Percentiles rank a stretch among this genome's conserved stretches.
These are phyloP conservation scores for Colletotrichum liriopes DNA, from an alignment of 2,329 filamentous ascomycete species.

Conservation along the genomic window DNA sequence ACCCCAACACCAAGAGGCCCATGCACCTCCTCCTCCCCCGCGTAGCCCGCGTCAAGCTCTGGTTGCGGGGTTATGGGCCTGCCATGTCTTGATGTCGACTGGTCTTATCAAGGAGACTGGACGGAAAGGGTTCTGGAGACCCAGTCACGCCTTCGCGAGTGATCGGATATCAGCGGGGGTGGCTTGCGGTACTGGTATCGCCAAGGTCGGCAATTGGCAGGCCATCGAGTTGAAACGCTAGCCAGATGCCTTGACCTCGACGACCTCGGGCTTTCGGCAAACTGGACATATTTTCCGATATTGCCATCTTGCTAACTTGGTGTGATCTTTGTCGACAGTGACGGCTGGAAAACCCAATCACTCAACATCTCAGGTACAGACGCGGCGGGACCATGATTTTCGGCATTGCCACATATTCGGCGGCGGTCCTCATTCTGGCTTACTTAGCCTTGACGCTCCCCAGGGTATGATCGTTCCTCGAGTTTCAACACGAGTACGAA, in stretches of 20 bases:
- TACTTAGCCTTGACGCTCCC: constrained; percentile 50
- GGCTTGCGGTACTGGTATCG: constrained; percentile 31
- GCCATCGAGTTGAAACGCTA: constrained; percentile 18
- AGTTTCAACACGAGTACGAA: background rate
- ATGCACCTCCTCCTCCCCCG: constrained; percentile 26
- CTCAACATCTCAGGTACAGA: no score
- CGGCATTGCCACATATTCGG: constrained; percentile 42
- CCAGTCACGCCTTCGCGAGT: background rate
- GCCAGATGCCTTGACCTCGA: background rate
- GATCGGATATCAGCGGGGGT: constrained; percentile 13
- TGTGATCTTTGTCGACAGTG: background rate
- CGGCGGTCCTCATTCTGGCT: constrained; percentile 43
- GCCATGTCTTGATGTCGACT: background rate
- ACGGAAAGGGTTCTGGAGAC: background rate
- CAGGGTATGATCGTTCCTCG: constrained; percentile 43
- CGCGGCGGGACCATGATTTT: background rate
- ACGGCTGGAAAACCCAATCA: background rate
- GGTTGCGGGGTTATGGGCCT: constrained; percentile 19
- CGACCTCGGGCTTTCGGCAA: constrained; percentile 3
- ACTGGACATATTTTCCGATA: background rate
- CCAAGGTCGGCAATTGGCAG: constrained; percentile 46
- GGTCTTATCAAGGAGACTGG: background rate
- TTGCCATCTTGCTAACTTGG: background rate
- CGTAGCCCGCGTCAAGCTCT: constrained; percentile 16
- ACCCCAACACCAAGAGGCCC: background rate